Percentiles rank a stretch among this genome's conserved stretches.
Evolutionary conservation across 148 eudicot genomes (phyloP).

Genomic region (Pharnaceum exiguum): DNA sequence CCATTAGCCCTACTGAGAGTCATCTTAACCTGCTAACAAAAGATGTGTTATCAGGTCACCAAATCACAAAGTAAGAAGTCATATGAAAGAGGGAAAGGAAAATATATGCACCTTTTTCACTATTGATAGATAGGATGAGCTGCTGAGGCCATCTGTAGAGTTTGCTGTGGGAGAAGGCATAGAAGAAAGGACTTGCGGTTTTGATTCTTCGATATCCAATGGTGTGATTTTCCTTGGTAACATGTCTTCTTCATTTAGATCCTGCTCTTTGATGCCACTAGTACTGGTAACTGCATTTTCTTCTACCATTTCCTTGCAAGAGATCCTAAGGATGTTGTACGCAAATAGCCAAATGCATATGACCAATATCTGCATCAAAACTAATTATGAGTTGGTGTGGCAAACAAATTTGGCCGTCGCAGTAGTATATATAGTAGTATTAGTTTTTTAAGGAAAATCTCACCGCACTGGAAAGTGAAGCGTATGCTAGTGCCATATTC

Average conservation of each 20-base stretch:
- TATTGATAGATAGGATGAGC: no score
- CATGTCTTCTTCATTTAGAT: background rate
- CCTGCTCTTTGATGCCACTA: background rate
- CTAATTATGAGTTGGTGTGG: background rate
- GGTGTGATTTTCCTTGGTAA: no score
- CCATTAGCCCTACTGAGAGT: slow-evolving; percentile 12
- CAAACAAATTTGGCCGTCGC: background rate
- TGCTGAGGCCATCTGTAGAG: no score
- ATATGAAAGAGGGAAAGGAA: no score
- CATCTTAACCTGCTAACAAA: slow-evolving; percentile 18
- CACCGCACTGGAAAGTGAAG: slow-evolving; percentile 96
- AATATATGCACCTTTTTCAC: no score
- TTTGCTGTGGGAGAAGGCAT: no score
- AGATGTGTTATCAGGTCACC: background rate
- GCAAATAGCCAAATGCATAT: slow-evolving; percentile 74
- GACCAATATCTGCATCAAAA: slow-evolving; percentile 53
- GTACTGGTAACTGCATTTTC: background rate
- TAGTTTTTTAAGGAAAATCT: background rate
- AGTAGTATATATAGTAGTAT: background rate
- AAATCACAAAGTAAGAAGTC: background rate
- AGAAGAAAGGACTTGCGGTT: background rate
- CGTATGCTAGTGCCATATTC: slow-evolving; percentile 58
- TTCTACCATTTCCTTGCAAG: slow-evolving; percentile 16
- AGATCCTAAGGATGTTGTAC: slow-evolving; percentile 73
- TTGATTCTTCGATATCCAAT: background rate